Base-by-base conservation (phyloP, 768 basidiomycete genomes). In the Tephrocybe rancida region DNA sequence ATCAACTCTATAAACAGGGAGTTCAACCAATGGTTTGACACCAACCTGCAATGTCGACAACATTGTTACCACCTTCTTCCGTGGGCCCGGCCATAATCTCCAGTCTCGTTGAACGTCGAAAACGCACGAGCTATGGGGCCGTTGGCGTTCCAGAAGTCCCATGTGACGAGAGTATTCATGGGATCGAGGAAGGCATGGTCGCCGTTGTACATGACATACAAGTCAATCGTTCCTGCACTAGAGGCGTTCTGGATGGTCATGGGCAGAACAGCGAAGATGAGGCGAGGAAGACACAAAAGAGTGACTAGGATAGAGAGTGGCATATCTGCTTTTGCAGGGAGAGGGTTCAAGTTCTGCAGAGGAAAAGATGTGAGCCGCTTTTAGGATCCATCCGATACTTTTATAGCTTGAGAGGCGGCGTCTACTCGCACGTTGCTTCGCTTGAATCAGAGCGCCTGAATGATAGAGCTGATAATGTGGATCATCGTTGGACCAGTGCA, bases 1-100 rank as follows among this genome's bases (percentile, higher is more conserved):
- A 25, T 14, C 10, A 26, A 29, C 5, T n/a, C 29, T 19, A 9
- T 32, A 19, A 8, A 2, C 8, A 3, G 21, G 35, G 7, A 5
- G 24, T 5, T 14, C 4, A 26, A 5, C 24, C 9, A 30, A 19
- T 26, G 30, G 27, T 24, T n/a, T 32, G 5, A n/a, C 18, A 32
- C 39, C 26, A 5, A 43, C 46, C 47, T 1, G 39, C 52, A n/a
- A 54, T 34, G n/a, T 54, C 46, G 19, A 54, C 52, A 34, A 54
- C 52, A 22, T 48, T 24, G 24, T 48, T 43, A 1, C 39, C 19
- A 22, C n/a, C 47, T 16, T 27, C 39, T 25, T 54, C 52, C 1
- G 46, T 29, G 11, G 52, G 46, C 3, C 39, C 52, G 14, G 46
- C 38, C 45, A 54, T 42, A 8, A 54, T 25, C 19, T 46, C 44